phyloP scores from a whole-genome alignment of 805 yeast genomes.

The Blastobotrys terrestris region DNA sequence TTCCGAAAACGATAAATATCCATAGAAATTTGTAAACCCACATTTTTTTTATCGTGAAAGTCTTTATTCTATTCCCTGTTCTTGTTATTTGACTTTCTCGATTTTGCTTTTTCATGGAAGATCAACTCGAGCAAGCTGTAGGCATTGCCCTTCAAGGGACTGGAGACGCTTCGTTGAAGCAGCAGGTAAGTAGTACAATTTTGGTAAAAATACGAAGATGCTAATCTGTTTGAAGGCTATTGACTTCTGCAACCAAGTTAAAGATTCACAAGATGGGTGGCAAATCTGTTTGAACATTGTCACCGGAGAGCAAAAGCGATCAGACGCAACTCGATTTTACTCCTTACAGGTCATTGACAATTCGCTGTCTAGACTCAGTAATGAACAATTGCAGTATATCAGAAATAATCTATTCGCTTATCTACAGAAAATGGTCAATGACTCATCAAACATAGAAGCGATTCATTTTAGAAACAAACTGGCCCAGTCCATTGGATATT shows the following conservation, averaged over 20 bases:
- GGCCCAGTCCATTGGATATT: slow-evolving; percentile 47
- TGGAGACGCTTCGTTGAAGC: slow-evolving; percentile 54
- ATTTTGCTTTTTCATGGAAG: slow-evolving; percentile 26
- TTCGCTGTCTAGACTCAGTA: slow-evolving; percentile 39
- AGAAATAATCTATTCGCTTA: slow-evolving; percentile 45
- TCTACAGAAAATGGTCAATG: slow-evolving; percentile 30
- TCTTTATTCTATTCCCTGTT: background rate
- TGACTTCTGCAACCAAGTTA: slow-evolving; percentile 38
- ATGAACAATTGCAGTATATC: slow-evolving; percentile 42
- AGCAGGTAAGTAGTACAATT: slow-evolving; percentile 38
- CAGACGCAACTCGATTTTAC: slow-evolving; percentile 58
- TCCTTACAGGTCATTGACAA: slow-evolving; percentile 64
- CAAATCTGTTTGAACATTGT: slow-evolving; percentile 39
- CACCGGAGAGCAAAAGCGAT: slow-evolving; percentile 33
- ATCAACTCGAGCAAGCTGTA: slow-evolving; percentile 83
- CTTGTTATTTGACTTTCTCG: background rate
- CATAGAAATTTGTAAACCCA: background rate
- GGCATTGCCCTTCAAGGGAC: slow-evolving; percentile 71
- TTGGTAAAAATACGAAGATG: background rate
- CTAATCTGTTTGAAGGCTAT: slow-evolving; percentile 32
- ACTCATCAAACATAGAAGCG: slow-evolving; percentile 29
- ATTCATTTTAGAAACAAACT: slow-evolving; percentile 48
- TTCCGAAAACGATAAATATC: background rate
- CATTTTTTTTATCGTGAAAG: background rate
- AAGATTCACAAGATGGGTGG: slow-evolving; percentile 43